These are phyloP conservation scores for Metschnikowia cubensis DNA, from an alignment of 805 yeast species.

Conservation along the genomic window DNA sequence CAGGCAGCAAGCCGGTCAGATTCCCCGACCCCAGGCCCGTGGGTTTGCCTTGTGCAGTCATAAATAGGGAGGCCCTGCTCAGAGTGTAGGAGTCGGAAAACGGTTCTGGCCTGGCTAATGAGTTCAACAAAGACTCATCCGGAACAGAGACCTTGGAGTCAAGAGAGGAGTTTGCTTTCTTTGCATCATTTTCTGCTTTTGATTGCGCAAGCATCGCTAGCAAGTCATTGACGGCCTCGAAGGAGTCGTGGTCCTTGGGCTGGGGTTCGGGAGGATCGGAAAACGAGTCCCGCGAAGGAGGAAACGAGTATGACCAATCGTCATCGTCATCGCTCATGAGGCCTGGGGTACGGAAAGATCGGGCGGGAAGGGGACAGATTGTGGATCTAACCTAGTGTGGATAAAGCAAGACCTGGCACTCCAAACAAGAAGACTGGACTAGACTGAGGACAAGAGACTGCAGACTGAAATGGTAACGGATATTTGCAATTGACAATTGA, in stretches of 20 bases:
- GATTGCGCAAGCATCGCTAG: background rate
- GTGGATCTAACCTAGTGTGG: background rate
- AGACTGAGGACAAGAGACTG: too few relatives aligned
- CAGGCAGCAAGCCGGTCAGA: constrained; percentile 24
- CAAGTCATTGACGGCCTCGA: background rate
- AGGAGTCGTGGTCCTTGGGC: background rate
- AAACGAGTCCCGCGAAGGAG: constrained; percentile 22
- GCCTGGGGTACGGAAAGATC: background rate
- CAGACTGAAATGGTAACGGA: too few relatives aligned
- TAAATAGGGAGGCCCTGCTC: background rate
- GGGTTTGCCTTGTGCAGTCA: background rate
- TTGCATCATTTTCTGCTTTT: background rate
- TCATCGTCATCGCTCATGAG: constrained; percentile 30
- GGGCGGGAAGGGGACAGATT: background rate
- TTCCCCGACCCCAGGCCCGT: background rate
- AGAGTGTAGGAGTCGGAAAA: background rate
- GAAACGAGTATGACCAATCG: constrained; percentile 40
- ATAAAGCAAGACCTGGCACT: background rate
- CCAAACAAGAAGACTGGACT: too few relatives aligned
- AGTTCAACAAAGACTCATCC: background rate
- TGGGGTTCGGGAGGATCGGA: background rate
- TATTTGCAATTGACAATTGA: too few relatives aligned
- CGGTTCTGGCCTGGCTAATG: background rate
- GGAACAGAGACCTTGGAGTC: background rate
- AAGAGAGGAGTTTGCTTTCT: background rate